Base-by-base conservation (phyloP, 2,329 filamentous ascomycete species). In the Fusarium nematophilum region DNA sequence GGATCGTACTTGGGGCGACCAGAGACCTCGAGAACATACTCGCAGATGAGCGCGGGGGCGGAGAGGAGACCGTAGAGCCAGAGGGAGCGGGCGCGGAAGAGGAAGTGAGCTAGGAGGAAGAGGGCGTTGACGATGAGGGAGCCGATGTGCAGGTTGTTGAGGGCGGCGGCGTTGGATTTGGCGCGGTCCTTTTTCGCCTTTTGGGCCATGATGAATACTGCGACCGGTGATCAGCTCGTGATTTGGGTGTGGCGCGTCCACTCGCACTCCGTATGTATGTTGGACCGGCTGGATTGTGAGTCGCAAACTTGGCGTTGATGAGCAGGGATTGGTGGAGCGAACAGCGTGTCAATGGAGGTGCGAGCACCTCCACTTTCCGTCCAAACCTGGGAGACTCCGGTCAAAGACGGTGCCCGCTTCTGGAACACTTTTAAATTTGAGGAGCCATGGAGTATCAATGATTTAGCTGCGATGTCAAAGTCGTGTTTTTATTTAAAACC, bases 11-110 rank as follows among this genome's bases (percentile, higher is more conserved):
- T 88, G 18, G 95, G 95, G 9, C 94, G 90, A 10, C 91, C 92
- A 7, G 93, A 87, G 39, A 85, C 84, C 76, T 99, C 95, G 59
- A 99, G 89, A 69, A 92, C 88, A 72, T 91, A 90, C 75, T 98
- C 88, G 77, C 95, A 92, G 66, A 89, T 71, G 46, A 96, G 82
- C 46, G 89, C 87, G 0, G 95, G 95, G 0, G 85, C 74, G 3
- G 90, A 92, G 62, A 97, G 79, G 34, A 93, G 59, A 54, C 86
- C 72, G 76, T 96, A 99, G 57, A 86, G 80, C 45, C 88, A 76
- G 18, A 89, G 78, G 10, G 86, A 88, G 57, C 88, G 89, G 27
- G 85, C 81, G 57, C 82, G 81, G 70, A 89, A 84, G 73, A 91
- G 78, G 68, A 90, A 82, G 74, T 90, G 87, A 57, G 90, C 83